A percentile compares a stretch with the other conserved stretches of the same genome.
phyloP scores from a whole-genome alignment of 1,139 yeast genomes.

The Zygoascus sp. region DNA sequence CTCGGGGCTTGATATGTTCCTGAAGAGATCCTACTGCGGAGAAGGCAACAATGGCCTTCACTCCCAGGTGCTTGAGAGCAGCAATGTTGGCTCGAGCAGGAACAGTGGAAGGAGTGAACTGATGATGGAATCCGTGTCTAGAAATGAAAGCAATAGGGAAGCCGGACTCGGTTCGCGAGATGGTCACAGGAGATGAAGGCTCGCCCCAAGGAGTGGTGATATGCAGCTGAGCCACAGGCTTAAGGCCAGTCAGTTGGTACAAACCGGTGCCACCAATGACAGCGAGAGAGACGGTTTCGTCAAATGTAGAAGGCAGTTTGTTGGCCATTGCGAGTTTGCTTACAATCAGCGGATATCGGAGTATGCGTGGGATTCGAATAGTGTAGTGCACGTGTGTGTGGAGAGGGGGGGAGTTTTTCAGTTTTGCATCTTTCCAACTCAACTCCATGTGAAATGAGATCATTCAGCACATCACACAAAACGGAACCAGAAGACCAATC shows the following conservation, averaged over 20 bases:
- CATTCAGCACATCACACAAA: no score
- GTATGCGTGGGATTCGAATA: not conserved
- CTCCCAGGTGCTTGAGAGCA: conserved; percentile 83
- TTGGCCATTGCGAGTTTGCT: conserved; percentile 12
- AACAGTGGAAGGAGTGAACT: conserved; percentile 83
- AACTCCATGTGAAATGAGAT: conserved; percentile 3
- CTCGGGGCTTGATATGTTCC: conserved; percentile 84
- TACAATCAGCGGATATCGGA: not conserved
- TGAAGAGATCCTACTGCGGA: conserved; percentile 95
- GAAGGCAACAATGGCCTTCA: conserved; percentile 83
- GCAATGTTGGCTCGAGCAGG: conserved; percentile 95
- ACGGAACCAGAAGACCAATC: no score
- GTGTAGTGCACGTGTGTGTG: not conserved
- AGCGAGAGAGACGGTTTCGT: conserved; percentile 68
- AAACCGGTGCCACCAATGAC: conserved; percentile 98
- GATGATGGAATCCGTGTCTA: conserved; percentile 90
- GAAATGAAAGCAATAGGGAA: conserved; percentile 91
- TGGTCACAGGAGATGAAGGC: conserved; percentile 91
- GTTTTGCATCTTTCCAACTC: not conserved
- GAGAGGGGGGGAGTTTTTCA: not conserved
- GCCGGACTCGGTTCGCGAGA: conserved; percentile 68
- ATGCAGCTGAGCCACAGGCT: conserved; percentile 79
- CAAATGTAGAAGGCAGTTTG: conserved; percentile 21
- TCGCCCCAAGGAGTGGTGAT: conserved; percentile 95
- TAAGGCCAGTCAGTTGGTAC: conserved; percentile 74